These are phyloP conservation scores for Oropetium thomaeum DNA, from an alignment of 176 grass and related monocot genomes.

Conservation along the genomic window DNA sequence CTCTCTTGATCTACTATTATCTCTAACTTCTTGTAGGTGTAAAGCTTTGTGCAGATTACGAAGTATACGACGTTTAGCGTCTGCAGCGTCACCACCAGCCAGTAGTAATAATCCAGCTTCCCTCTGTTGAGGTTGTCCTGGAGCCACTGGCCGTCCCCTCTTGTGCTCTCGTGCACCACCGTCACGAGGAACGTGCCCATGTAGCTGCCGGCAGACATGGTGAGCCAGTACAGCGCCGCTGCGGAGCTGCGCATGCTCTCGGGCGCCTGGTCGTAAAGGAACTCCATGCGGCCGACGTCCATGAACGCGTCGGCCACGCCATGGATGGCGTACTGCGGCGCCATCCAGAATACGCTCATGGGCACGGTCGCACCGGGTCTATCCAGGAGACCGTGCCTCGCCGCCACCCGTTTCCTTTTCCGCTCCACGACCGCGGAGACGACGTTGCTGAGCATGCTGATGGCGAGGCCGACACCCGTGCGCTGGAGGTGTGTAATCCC, in stretches of 20 bases:
- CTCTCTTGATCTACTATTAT: background rate
- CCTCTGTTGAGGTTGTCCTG: conserved; percentile 90
- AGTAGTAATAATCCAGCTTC: conserved; percentile 79
- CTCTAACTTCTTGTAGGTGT: conserved; percentile 62
- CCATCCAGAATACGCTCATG: conserved; percentile 65
- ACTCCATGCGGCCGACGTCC: conserved; percentile 79
- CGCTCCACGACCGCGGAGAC: conserved; percentile 60
- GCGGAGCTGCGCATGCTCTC: conserved; percentile 94
- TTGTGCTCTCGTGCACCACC: conserved; percentile 54
- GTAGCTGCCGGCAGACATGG: conserved; percentile 66
- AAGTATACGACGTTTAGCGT: conserved; percentile 68
- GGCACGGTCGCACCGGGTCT: conserved; percentile 37
- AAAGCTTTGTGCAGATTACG: conserved; percentile 54
- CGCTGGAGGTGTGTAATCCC: conserved; percentile 88
- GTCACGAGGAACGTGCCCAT: conserved; percentile 69
- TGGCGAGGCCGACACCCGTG: conserved; percentile 66
- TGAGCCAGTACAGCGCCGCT: conserved; percentile 78
- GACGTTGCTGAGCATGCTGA: conserved; percentile 51
- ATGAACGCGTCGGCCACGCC: conserved; percentile 66
- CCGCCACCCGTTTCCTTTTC: conserved; percentile 46
- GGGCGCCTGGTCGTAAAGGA: conserved; percentile 76
- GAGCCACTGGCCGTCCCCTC: conserved; percentile 68
- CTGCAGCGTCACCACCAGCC: conserved; percentile 70
- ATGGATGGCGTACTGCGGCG: conserved; percentile 61
- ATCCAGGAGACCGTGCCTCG: conserved; percentile 49